Conservation (phyloP, 2,329 filamentous ascomycete species). For the Davidsoniella australis region DNA sequence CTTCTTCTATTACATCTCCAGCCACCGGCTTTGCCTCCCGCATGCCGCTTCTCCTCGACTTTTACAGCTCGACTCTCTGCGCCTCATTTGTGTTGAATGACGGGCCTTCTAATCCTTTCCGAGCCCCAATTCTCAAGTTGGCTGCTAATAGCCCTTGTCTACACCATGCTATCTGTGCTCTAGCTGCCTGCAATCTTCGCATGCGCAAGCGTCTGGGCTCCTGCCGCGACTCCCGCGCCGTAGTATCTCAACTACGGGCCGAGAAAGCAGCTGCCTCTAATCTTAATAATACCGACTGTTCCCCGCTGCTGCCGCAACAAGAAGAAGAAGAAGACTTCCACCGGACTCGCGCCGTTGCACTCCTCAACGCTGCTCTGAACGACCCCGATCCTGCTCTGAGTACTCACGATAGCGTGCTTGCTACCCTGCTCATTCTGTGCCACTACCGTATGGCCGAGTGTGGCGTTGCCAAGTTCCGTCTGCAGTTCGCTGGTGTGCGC, state of each 20-base stretch:
- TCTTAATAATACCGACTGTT: conserved; percentile 17
- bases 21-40: conserved; percentile 41
- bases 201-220: conserved; percentile 59
- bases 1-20: background rate
- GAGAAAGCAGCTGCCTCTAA: conserved; percentile 20
- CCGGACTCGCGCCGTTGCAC: conserved; percentile 57
- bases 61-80: conserved; percentile 85
- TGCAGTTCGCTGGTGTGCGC: conserved; percentile 82
- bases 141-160: conserved; percentile 63
- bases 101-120: conserved; percentile 68
- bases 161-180: conserved; percentile 81
- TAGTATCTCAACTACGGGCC: conserved; percentile 30
- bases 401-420: conserved; percentile 71
- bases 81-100: conserved; percentile 86
- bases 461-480: conserved; percentile 82
- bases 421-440: conserved; percentile 73
- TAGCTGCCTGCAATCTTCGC: conserved; percentile 76
- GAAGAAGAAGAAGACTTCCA: conserved; percentile 74
- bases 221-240: conserved; percentile 37
- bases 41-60: conserved; percentile 79
- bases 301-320: conserved; percentile 16
- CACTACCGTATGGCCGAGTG: conserved; percentile 90
- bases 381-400: conserved; percentile 46
- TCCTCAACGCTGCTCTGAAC: conserved; percentile 70
- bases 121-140: conserved; percentile 63